phyloP scores from a whole-genome alignment of 257 asterid species.

The Nicotiana sylvestris region DNA sequence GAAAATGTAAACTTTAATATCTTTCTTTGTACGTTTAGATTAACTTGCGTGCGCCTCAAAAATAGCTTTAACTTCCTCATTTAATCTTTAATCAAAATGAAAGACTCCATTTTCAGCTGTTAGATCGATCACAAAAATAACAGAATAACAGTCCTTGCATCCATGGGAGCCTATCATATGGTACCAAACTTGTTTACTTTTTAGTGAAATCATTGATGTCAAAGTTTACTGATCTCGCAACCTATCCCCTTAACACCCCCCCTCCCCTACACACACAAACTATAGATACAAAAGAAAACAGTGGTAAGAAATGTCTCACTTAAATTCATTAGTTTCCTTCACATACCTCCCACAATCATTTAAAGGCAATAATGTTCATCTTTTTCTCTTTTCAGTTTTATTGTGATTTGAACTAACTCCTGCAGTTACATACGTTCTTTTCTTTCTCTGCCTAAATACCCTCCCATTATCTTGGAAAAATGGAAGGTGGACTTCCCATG shows the following conservation, averaged over 20 bases:
- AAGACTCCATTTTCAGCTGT: neutral
- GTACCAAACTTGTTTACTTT: neutral
- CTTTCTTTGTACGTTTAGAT: too few relatives aligned
- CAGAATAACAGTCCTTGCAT: neutral
- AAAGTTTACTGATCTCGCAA: neutral
- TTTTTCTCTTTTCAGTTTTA: conserved; percentile 28
- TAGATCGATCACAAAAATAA: neutral
- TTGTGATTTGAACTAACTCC: conserved; percentile 23
- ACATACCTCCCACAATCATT: conserved; percentile 21
- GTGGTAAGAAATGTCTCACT: neutral
- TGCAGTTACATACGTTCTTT: conserved; percentile 14
- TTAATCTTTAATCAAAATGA: neutral
- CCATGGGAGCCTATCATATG: neutral
- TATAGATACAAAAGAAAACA: neutral
- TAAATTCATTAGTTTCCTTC: conserved; percentile 1
- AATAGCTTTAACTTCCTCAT: too few relatives aligned
- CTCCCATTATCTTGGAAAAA: conserved; percentile 18
- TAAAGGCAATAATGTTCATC: neutral
- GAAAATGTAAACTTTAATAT: too few relatives aligned
- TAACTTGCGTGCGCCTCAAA: too few relatives aligned
- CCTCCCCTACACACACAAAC: neutral
- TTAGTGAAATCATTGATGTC: neutral
- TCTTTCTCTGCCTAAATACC: conserved; percentile 17
- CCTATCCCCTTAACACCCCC: too few relatives aligned
- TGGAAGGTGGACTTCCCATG: conserved; percentile 75